Evolutionary conservation across 1,139 yeast species (phyloP), one percentile per base, ranked within the genome.

Genomic region (Protomyces gravidus): DNA sequence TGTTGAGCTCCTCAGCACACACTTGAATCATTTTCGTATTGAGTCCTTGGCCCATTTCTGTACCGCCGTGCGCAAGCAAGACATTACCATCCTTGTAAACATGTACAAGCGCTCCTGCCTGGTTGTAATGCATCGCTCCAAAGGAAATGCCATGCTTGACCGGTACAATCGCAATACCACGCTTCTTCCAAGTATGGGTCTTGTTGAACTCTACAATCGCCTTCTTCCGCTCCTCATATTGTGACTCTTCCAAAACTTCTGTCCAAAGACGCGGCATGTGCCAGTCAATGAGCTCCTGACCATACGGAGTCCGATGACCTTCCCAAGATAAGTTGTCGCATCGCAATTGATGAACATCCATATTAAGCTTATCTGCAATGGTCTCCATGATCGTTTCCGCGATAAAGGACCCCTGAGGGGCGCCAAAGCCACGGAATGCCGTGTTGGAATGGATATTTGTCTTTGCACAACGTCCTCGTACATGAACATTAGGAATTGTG

Each of bases 31-130:
- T 76, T 64, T 76, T 77, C n/a, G 79, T 76, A 58, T 73, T 72
- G 48, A 76, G 65, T n/a, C 80, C 80, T 64, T 76, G 80, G 25
- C 80, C 80, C 72, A 76, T 76, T 62, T 76, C 80, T n/a, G 76
- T 76, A 56, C 80, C 80, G 50, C 79, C 80, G 50, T 76, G 78
- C 6, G 78, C 68, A 19, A 76, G 67, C 28, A 76, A 65, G 23
- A 76, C 69, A 21, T 78, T 74, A 1, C 80, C 80, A 64, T 76
- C 80, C 49, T 73, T 74, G 63, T 76, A 76, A 47, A 76, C 75
- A 61, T 76, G 78, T 11, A 76, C 72, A 40, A 76, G 68, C 0
- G 80, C 80, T 47, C 78, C 79, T 13, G 77, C 80, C 64, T 77
- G 80, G 65, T 76, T 76, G 60, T 76, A 65, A 58, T 73, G 75